A percentile compares a stretch with the other conserved stretches of the same genome.
These are phyloP conservation scores for Camellia oleifera DNA, from an alignment of 179 eudicot species.

Conservation along the genomic window DNA sequence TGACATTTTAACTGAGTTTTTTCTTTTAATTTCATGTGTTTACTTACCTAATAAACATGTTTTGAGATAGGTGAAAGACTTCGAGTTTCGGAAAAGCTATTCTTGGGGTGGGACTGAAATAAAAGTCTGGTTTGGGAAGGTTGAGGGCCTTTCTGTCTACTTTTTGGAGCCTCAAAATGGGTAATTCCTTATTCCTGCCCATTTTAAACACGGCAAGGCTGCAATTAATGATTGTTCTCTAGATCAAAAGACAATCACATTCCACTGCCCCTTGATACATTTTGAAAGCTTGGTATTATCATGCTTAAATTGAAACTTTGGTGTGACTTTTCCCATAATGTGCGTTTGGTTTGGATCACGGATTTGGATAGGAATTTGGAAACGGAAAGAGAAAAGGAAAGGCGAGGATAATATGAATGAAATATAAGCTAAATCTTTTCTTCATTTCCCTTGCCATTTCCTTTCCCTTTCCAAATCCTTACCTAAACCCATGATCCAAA, in stretches of 20 bases:
- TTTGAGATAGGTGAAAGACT: constrained; percentile 70
- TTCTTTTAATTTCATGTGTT: neutral
- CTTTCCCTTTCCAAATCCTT: no score
- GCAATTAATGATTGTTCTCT: neutral
- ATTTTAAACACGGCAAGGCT: neutral
- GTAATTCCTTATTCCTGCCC: constrained; percentile 35
- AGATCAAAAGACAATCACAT: neutral
- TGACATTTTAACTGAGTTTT: neutral
- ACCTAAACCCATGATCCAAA: no score
- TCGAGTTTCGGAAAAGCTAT: constrained; percentile 74
- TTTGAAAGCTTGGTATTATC: constrained; percentile 1
- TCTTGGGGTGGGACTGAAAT: constrained; percentile 90
- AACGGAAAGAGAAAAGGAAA: no score
- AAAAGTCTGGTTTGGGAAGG: constrained; percentile 97
- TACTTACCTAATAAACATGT: constrained; percentile 10
- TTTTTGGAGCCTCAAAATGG: constrained; percentile 97
- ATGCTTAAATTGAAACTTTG: neutral
- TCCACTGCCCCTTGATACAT: neutral
- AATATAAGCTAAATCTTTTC: no score
- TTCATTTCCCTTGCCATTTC: no score
- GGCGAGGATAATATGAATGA: no score
- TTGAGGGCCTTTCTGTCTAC: constrained; percentile 91
- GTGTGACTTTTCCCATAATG: neutral
- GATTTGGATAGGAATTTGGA: no score
- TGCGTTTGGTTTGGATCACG: no score